Conservation (phyloP, 805 yeast species). For the Barnettozyma populi region DNA sequence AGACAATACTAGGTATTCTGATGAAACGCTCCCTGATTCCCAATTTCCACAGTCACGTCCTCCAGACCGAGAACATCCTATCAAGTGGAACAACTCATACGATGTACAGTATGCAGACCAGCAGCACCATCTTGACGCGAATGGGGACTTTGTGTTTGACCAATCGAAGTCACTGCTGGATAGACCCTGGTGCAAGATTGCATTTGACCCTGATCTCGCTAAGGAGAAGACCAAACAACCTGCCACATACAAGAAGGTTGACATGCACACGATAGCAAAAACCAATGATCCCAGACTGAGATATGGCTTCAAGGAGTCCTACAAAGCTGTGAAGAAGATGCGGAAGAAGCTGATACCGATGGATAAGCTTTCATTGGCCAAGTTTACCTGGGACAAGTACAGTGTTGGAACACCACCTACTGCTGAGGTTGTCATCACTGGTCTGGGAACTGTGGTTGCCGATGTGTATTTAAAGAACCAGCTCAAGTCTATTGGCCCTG, state of each 20-base stretch:
- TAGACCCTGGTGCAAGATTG: constrained; percentile 34
- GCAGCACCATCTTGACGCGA: constrained; percentile 2
- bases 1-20: not conserved
- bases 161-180: constrained; percentile 4
- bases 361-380: constrained; percentile 37
- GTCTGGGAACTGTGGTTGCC: constrained; percentile 49
- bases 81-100: not conserved
- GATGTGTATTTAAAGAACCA: constrained; percentile 43
- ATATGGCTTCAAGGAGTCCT: not conserved
- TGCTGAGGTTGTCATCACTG: constrained; percentile 64
- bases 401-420: constrained; percentile 75
- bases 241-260: constrained; percentile 30
- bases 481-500: constrained; percentile 57
- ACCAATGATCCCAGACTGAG: constrained; percentile 39
- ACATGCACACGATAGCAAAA: constrained; percentile 11
- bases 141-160: constrained; percentile 10
- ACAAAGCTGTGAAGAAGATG: constrained; percentile 30
- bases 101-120: constrained; percentile 4
- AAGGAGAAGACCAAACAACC: constrained; percentile 36
- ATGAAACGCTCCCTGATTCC: not conserved
- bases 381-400: constrained; percentile 49
- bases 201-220: constrained; percentile 47
- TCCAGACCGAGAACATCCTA: not conserved
- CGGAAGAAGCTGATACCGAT: constrained; percentile 33
- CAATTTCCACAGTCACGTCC: not conserved